phyloP scores from a whole-genome alignment of 202 grass and related monocot genomes.

The Alloteropsis angusta region DNA sequence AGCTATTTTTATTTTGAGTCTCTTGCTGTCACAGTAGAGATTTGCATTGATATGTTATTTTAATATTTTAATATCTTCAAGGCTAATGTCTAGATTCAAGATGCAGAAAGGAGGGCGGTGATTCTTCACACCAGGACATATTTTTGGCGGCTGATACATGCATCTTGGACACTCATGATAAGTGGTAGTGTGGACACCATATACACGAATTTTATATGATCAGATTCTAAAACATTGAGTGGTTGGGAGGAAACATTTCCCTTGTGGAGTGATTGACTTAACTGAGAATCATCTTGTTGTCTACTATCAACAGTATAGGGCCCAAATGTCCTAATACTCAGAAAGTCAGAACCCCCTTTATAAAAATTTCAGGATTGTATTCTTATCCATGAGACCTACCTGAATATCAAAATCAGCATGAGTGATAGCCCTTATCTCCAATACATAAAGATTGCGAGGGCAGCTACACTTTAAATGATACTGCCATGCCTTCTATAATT shows the following conservation, averaged over 20 bases:
- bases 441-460: neutral
- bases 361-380: neutral
- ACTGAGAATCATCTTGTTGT: neutral
- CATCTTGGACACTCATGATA: neutral
- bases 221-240: neutral
- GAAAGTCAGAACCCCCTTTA: neutral
- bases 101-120: conserved; percentile 61
- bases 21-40: neutral
- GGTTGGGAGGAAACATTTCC: neutral
- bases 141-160: neutral
- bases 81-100: conserved; percentile 90
- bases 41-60: neutral
- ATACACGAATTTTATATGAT: neutral
- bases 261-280: neutral
- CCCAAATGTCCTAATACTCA: neutral
- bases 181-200: neutral
- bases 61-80: conserved; percentile 35
- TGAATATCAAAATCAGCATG: neutral
- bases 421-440: neutral
- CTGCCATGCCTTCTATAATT: neutral
- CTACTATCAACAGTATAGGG: neutral
- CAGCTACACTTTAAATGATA: neutral
- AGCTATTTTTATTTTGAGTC: neutral
- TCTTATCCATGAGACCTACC: neutral
- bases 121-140: neutral